These are phyloP conservation scores for Silybum marianum DNA, from an alignment of 129 eudicot species.

Conservation along the genomic window DNA sequence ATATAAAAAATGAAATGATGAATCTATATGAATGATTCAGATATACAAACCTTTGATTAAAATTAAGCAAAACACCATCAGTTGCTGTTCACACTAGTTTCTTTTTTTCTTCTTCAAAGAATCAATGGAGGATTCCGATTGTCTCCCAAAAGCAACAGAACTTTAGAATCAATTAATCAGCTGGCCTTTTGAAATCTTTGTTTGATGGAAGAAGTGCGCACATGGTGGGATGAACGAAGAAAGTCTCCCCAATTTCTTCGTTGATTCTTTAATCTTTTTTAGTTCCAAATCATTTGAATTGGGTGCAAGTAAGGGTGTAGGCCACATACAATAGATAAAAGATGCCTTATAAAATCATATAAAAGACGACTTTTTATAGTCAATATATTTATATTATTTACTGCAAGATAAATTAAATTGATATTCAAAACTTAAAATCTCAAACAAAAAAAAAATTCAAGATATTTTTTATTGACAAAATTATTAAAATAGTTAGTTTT, in stretches of 20 bases:
- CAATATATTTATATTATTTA: too few relatives aligned
- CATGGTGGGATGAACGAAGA: slow-evolving; percentile 22
- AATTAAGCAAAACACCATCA: neutral
- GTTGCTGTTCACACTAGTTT: neutral
- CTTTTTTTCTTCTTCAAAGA: neutral
- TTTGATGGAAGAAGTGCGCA: slow-evolving; percentile 11
- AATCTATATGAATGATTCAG: slow-evolving; percentile 21
- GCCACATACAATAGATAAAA: slow-evolving; percentile 10
- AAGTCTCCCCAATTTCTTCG: slow-evolving; percentile 24
- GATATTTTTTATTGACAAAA: too few relatives aligned
- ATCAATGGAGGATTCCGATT: slow-evolving; percentile 1
- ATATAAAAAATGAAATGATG: neutral
- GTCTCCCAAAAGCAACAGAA: slow-evolving; percentile 18
- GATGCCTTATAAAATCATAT: neutral
- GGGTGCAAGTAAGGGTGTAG: slow-evolving; percentile 21
- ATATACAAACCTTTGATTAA: slow-evolving; percentile 27
- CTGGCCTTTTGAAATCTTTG: slow-evolving; percentile 14
- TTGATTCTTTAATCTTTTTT: slow-evolving; percentile 1
- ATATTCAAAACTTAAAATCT: too few relatives aligned
- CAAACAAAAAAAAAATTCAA: too few relatives aligned
- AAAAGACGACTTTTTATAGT: too few relatives aligned
- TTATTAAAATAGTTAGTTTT: too few relatives aligned
- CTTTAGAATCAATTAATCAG: slow-evolving; percentile 15
- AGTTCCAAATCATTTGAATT: slow-evolving; percentile 22
- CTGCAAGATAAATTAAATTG: too few relatives aligned